phyloP scores from a whole-genome alignment of 2,329 filamentous ascomycete species.

The Paraphoma chrysanthemicola region DNA sequence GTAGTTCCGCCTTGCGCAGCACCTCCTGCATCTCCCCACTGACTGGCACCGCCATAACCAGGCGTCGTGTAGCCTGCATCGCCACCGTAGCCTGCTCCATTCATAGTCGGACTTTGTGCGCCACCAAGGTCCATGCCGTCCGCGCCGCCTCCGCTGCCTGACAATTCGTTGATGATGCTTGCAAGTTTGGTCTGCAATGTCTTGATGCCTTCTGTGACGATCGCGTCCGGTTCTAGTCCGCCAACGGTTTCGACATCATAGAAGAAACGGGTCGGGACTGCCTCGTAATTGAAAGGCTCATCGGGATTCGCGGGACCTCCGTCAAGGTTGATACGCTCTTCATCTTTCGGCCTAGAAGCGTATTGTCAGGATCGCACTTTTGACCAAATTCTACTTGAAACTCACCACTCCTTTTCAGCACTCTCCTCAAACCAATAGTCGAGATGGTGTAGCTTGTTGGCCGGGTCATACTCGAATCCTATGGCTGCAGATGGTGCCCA shows the following conservation, averaged over 20 bases:
- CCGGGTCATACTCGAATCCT: constrained; percentile 97
- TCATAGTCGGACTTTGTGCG: constrained; percentile 68
- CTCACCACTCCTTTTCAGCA: constrained; percentile 83
- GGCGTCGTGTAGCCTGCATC: constrained; percentile 73
- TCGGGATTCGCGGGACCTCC: constrained; percentile 75
- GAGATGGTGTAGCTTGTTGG: constrained; percentile 91
- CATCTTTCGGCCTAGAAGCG: constrained; percentile 74
- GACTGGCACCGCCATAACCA: constrained; percentile 61
- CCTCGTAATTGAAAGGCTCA: constrained; percentile 90
- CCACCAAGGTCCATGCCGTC: constrained; percentile 64
- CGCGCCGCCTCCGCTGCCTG: constrained; percentile 61
- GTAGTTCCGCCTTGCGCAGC: constrained; percentile 53
- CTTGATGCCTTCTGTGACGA: constrained; percentile 87
- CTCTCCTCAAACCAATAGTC: constrained; percentile 96
- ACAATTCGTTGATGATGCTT: constrained; percentile 71
- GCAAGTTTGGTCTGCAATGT: constrained; percentile 91
- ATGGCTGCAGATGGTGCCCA: constrained; percentile 94
- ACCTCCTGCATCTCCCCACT: constrained; percentile 65
- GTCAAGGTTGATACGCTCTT: constrained; percentile 82
- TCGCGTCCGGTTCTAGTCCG: constrained; percentile 85
- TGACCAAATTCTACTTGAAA: constrained; percentile 12
- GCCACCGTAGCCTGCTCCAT: constrained; percentile 60
- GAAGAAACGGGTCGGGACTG: constrained; percentile 85
- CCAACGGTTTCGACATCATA: constrained; percentile 91
- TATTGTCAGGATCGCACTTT: neutral